Percentiles rank a stretch among this genome's conserved stretches.
Conservation (phyloP, 2,329 filamentous ascomycete species). For the Pyricularia sp. region DNA sequence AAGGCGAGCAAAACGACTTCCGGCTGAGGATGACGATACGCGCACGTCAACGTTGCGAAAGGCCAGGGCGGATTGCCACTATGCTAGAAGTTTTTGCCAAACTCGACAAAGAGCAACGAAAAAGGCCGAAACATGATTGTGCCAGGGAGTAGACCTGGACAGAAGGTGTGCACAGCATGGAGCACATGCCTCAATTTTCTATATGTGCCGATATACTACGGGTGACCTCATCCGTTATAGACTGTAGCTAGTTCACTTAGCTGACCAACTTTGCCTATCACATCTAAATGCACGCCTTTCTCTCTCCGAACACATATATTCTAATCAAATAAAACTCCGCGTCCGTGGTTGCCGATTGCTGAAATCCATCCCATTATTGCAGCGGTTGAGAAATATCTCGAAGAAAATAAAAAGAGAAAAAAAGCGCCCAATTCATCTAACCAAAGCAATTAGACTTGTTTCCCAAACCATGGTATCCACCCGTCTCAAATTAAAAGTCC, state of each 20-base stretch:
- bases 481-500: neutral
- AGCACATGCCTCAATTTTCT: neutral
- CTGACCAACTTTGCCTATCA: neutral
- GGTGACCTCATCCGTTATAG: neutral
- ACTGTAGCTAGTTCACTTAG: neutral
- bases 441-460: neutral
- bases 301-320: neutral
- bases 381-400: neutral
- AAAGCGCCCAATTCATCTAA: neutral
- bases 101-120: neutral
- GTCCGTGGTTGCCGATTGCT: neutral
- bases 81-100: neutral
- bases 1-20: conserved; percentile 28
- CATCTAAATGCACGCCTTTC: neutral
- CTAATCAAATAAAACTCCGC: neutral
- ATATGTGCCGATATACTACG: neutral
- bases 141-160: neutral
- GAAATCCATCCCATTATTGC: neutral
- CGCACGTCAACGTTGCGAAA: neutral
- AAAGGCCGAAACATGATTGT: neutral
- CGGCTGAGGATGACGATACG: neutral
- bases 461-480: neutral
- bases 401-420: neutral
- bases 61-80: neutral
- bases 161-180: neutral